Conservation (phyloP, 768 basidiomycete species). For the Cyclocybe cylindracea region DNA sequence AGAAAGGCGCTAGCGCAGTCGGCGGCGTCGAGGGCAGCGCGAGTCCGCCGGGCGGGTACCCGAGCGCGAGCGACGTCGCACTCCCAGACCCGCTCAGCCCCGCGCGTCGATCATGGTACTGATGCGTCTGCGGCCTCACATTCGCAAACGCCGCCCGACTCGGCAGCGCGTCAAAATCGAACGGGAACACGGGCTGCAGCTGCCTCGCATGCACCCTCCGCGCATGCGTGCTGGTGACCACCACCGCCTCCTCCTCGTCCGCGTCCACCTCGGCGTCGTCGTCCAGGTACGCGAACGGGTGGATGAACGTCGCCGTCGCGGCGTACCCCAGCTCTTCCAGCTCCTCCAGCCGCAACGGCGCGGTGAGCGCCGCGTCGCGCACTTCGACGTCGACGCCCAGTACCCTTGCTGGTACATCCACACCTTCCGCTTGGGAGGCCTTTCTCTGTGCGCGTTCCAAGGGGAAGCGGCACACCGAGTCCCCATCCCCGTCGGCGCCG, state of each 20-base stretch:
- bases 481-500: not conserved
- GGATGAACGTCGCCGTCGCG: conserved; percentile 51
- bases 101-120: no score
- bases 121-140: no score
- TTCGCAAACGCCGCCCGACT: conserved; percentile 14
- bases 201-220: conserved; percentile 32
- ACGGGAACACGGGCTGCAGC: conserved; percentile 37
- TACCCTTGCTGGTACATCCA: not conserved
- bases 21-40: no score
- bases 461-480: not conserved
- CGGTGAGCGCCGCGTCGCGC: conserved; percentile 3
- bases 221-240: conserved; percentile 23
- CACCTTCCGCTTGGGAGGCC: not conserved
- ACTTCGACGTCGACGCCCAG: not conserved
- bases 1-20: no score
- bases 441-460: no score
- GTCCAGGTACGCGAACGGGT: conserved; percentile 33
- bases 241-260: conserved; percentile 27
- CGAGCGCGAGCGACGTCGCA: no score
- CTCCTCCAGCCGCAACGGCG: not conserved
- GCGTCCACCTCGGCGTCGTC: conserved; percentile 14
- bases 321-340: conserved; percentile 22
- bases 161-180: conserved; percentile 56
- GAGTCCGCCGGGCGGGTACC: no score
- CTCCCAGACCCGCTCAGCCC: no score